Conservation (phyloP, 345 rosid species). For the Melaleuca alternifolia region DNA sequence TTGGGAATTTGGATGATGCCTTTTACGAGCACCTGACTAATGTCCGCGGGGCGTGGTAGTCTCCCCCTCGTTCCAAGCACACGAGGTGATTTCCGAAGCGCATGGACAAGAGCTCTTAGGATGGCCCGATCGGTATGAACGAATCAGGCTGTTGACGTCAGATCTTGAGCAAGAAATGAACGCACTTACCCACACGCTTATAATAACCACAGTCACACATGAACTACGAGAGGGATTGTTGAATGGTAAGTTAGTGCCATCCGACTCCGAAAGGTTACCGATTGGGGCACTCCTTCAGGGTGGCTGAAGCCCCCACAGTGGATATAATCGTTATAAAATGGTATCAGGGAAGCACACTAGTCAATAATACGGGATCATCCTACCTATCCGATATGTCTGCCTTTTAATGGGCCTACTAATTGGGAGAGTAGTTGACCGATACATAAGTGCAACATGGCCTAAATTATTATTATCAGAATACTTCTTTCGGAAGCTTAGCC, state of each 20-base stretch:
- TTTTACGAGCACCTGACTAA: background rate
- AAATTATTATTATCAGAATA: background rate
- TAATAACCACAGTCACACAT: background rate
- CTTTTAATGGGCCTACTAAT: background rate
- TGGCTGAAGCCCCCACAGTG: background rate
- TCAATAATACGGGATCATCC: background rate
- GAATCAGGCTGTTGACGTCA: background rate
- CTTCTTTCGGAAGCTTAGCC: background rate
- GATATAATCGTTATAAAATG: background rate
- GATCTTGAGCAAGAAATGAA: background rate
- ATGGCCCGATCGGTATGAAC: background rate
- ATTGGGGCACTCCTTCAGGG: background rate
- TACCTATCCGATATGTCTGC: rapidly evolving
- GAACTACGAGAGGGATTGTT: background rate
- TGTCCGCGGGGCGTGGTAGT: background rate
- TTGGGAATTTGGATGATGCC: background rate
- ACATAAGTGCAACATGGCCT: background rate
- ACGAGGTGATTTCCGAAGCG: background rate
- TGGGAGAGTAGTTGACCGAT: background rate
- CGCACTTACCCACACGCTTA: background rate
- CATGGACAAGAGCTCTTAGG: background rate
- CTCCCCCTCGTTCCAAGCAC: background rate
- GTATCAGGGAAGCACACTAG: background rate
- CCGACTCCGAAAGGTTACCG: background rate
- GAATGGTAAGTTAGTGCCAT: background rate